Evolutionary conservation across 805 yeast genomes (phyloP).

Genomic region (Wickerhamiella kazuoi): DNA sequence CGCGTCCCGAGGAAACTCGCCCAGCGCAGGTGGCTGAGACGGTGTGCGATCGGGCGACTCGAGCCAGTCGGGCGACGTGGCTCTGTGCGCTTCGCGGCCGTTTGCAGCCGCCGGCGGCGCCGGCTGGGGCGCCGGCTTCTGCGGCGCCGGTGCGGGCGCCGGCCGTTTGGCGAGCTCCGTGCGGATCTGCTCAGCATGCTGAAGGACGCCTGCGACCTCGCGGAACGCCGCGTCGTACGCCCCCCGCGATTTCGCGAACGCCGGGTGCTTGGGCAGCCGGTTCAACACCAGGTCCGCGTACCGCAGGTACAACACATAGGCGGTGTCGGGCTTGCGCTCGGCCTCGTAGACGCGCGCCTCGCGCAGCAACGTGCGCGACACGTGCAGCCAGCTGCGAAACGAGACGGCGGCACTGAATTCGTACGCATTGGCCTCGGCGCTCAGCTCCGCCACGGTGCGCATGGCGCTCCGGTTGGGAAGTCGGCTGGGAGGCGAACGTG

Average conservation of each 20-base stretch:
- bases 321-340: constrained; percentile 29
- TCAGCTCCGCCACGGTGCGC: constrained; percentile 20
- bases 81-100: neutral
- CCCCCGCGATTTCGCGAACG: constrained; percentile 17
- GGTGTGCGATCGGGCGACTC: neutral
- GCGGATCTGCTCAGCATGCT: constrained; percentile 16
- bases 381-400: constrained; percentile 36
- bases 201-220: constrained; percentile 14
- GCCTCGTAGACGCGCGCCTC: constrained; percentile 30
- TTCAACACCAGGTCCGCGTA: constrained; percentile 40
- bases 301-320: constrained; percentile 39
- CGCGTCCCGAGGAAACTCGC: no score
- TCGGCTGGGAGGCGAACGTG: neutral
- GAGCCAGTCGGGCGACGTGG: neutral
- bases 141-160: neutral
- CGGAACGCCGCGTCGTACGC: constrained; percentile 5
- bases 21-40: no score
- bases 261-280: constrained; percentile 31
- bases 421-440: constrained; percentile 34
- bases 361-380: constrained; percentile 27
- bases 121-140: neutral
- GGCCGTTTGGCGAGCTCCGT: constrained; percentile 10
- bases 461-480: constrained; percentile 1
- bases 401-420: constrained; percentile 36
- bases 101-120: neutral